These are phyloP conservation scores for Paraphoma sp. DNA, from an alignment of 2,329 filamentous ascomycete species.

Conservation along the genomic window DNA sequence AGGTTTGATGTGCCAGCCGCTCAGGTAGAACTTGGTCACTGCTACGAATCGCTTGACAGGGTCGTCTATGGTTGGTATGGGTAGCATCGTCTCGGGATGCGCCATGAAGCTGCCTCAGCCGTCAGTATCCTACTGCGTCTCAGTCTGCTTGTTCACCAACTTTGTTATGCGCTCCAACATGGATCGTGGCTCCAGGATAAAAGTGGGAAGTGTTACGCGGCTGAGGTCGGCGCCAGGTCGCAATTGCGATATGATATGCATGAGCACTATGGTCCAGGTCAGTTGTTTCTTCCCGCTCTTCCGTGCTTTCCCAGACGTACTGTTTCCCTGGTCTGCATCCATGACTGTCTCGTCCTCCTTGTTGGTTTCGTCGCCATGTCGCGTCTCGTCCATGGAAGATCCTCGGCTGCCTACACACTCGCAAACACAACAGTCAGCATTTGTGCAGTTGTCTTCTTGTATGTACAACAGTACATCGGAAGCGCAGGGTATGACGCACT, in stretches of 20 bases:
- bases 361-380: slow-evolving; percentile 47
- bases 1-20: slow-evolving; percentile 98
- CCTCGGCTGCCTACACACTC: slow-evolving; percentile 47
- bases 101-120: slow-evolving; percentile 85
- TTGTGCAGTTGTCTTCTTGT: slow-evolving; percentile 1
- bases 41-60: slow-evolving; percentile 88
- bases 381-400: slow-evolving; percentile 49
- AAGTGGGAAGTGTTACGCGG: slow-evolving; percentile 92
- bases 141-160: slow-evolving; percentile 61
- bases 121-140: slow-evolving; percentile 19
- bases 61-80: slow-evolving; percentile 86
- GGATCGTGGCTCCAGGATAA: slow-evolving; percentile 95
- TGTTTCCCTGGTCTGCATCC: slow-evolving; percentile 92
- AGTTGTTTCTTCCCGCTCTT: slow-evolving; percentile 10
- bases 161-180: slow-evolving; percentile 99
- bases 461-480: slow-evolving; percentile 9
- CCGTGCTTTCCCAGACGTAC: slow-evolving; percentile 58
- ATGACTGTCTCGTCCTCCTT: slow-evolving; percentile 77
- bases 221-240: slow-evolving; percentile 94
- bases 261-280: slow-evolving; percentile 70
- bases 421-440: slow-evolving; percentile 22
- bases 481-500: slow-evolving; percentile 31
- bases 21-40: slow-evolving; percentile 97
- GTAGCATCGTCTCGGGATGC: slow-evolving; percentile 92
- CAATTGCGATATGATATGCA: slow-evolving; percentile 96